Conservation (phyloP, 2,329 filamentous ascomycete species). For the Aspergillus thermomutatus region DNA sequence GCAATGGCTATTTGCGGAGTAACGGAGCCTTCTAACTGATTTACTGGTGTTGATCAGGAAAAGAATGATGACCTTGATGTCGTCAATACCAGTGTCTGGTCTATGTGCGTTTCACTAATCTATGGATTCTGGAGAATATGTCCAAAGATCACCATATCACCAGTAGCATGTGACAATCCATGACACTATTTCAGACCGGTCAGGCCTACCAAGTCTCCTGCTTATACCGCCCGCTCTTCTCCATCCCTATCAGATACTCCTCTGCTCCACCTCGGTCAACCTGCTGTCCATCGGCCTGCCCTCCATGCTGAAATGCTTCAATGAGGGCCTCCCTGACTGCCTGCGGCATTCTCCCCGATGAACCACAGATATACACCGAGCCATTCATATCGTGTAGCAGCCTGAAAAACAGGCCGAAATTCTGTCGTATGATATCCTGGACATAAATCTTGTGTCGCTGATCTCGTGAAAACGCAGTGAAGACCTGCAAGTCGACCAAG, state of each 20-base stretch:
- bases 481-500: constrained; percentile 49
- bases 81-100: not conserved
- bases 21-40: not conserved
- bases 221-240: constrained; percentile 61
- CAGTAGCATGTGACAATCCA: not conserved
- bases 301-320: constrained; percentile 54
- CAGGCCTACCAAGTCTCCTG: constrained; percentile 65
- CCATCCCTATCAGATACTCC: constrained; percentile 54
- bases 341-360: constrained; percentile 68
- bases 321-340: constrained; percentile 64
- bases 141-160: not conserved
- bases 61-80: not conserved
- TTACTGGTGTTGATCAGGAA: not conserved
- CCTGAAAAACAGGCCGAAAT: constrained; percentile 48
- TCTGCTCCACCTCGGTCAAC: constrained; percentile 51
- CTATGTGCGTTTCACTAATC: constrained; percentile 2
- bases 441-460: constrained; percentile 64
- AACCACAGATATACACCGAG: constrained; percentile 51
- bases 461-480: constrained; percentile 69
- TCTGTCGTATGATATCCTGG: constrained; percentile 58
- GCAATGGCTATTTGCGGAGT: not conserved
- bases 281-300: constrained; percentile 39
- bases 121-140: not conserved
- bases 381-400: constrained; percentile 52
- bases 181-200: no score